Evolutionary conservation across 1,139 yeast genomes (phyloP), one percentile per base, ranked within the genome.

Genomic region (Hansenula anomala): DNA sequence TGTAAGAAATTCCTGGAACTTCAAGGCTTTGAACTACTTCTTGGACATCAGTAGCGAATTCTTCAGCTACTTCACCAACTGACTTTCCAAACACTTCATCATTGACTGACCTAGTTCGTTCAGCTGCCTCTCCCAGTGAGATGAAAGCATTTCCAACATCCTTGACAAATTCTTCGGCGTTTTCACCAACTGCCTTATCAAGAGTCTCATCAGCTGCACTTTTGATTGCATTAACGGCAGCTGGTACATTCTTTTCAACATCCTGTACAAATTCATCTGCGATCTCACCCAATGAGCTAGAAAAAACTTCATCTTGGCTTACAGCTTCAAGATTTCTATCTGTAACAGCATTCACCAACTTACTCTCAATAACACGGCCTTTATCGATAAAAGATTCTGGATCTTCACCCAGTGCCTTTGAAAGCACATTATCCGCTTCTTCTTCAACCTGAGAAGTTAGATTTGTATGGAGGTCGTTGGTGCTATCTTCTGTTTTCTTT

Each of bases 101-200:
- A 6, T 32, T 28, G 9, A 20, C 22, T 6, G n/a, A n/a, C n/a
- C n/a, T n/a, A n/a, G n/a, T n/a, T n/a, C 24, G 12, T 14, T 34
- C 25, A 8, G 30, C 22, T 3, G 16, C 17, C n/a, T 32, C 34
- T 15, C 23, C 22, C 9, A 31, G 20, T 9, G 34, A 10, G 4
- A 16, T 16, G 22, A 20, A 6, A 20, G 22, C 6, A n/a, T n/a
- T n/a, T 20, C 9, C 28, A 23, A 11, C 13, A 12, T 6, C 25
- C 4, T 23, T 12, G 11, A 27, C 20, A 16, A 40, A 26, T 12
- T 36, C 18, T 16, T 37, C 39, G 3, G 37, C 17, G 4, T 34
- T 15, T 18, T 37, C 41, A 29, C 42, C 45, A 0, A 38, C 18
- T 7, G 44, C 13, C n/a, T 32, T 34, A 18, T 40, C 36, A 12